Conservation (phyloP, 2,329 filamentous ascomycete species). For the Chrysosporium queenslandicum region DNA sequence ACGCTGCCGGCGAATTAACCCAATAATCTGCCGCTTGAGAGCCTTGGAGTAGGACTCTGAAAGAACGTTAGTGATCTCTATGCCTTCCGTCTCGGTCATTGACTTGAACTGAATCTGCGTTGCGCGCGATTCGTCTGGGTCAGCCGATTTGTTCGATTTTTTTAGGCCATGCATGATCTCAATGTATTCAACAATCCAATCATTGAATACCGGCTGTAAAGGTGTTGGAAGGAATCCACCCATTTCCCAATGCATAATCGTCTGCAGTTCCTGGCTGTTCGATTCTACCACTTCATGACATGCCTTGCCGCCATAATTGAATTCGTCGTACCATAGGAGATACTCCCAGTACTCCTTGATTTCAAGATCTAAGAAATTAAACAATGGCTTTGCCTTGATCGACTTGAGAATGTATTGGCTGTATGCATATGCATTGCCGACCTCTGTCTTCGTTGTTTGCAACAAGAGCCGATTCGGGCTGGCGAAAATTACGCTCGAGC, state of each 20-base stretch:
- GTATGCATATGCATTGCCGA: slow-evolving; percentile 93
- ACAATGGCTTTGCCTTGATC: slow-evolving; percentile 87
- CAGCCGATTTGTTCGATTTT: slow-evolving; percentile 51
- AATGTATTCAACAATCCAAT: slow-evolving; percentile 92
- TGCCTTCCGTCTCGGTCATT: slow-evolving; percentile 49
- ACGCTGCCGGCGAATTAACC: slow-evolving; percentile 74
- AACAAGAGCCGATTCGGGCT: slow-evolving; percentile 79
- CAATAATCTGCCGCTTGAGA: slow-evolving; percentile 75
- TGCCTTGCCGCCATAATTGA: slow-evolving; percentile 94
- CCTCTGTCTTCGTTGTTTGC: slow-evolving; percentile 92
- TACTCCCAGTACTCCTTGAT: slow-evolving; percentile 99
- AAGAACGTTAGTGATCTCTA: slow-evolving; percentile 55
- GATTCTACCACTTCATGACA: slow-evolving; percentile 67
- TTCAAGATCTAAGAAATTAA: slow-evolving; percentile 93
- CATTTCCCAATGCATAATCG: slow-evolving; percentile 98
- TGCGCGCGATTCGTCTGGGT: slow-evolving; percentile 48
- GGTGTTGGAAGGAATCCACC: slow-evolving; percentile 72
- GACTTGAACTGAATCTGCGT: slow-evolving; percentile 53
- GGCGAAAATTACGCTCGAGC: slow-evolving; percentile 91
- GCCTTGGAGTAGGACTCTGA: slow-evolving; percentile 80
- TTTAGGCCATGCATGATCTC: slow-evolving; percentile 87
- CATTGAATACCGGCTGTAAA: slow-evolving; percentile 74
- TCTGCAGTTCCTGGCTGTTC: slow-evolving; percentile 73
- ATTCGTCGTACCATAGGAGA: slow-evolving; percentile 96
- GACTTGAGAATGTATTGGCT: slow-evolving; percentile 96